Conservation (phyloP, 2,329 filamentous ascomycete species). For the Erysiphe pulchra region DNA sequence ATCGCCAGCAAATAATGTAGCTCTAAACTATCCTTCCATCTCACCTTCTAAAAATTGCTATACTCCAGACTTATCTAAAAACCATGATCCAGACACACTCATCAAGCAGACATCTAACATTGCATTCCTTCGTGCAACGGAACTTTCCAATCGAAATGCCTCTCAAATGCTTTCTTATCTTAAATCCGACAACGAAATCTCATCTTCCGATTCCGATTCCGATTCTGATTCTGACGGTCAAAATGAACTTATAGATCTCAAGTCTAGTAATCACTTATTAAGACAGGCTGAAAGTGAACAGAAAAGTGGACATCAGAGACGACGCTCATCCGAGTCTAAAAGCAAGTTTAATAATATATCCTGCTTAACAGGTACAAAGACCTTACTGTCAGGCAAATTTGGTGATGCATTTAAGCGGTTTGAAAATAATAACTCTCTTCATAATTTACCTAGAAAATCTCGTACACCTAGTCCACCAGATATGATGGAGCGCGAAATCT, state of each 20-base stretch:
- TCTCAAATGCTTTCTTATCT: conserved; percentile 4
- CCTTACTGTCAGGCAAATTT: conserved; percentile 65
- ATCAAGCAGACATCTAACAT: conserved; percentile 29
- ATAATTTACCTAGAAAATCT: conserved; percentile 16
- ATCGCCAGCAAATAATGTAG: conserved; percentile 15
- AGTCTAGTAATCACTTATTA: conserved; percentile 63
- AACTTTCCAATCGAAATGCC: conserved; percentile 18
- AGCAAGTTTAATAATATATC: conserved; percentile 52
- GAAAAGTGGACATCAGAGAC: conserved; percentile 24
- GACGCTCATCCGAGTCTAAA: conserved; percentile 21
- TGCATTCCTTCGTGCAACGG: conserved; percentile 58
- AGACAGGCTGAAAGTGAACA: conserved; percentile 43
- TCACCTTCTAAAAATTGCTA: conserved; percentile 18
- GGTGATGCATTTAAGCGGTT: conserved; percentile 87
- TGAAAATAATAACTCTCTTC: conserved; percentile 22
- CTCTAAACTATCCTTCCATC: conserved; percentile 5
- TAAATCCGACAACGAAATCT: conserved; percentile 12
- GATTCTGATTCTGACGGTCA: not conserved
- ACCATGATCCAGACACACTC: conserved; percentile 7
- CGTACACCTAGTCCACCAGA: conserved; percentile 19
- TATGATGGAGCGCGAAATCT: conserved; percentile 18
- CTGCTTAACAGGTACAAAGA: conserved; percentile 47
- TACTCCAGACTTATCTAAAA: conserved; percentile 22
- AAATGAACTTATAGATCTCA: conserved; percentile 33
- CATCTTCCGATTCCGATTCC: conserved; percentile 11